Base-by-base conservation (phyloP, 495 filamentous ascomycete species). In the Aspergillus hancockii region DNA sequence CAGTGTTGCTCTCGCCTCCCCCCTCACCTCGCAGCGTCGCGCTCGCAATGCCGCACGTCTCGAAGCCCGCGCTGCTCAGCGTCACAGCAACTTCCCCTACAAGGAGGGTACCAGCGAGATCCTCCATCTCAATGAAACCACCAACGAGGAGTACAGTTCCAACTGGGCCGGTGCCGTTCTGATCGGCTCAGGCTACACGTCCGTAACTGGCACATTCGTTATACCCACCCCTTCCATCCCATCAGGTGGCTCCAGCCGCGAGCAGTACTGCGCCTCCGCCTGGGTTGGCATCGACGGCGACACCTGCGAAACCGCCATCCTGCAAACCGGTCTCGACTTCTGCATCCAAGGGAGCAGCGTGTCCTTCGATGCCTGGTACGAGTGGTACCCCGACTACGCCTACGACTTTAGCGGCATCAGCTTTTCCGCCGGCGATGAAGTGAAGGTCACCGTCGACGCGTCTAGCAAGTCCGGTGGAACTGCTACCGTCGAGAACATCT, bases 271-370 rank as follows among this genome's bases (percentile, higher is more conserved):
- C 18, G 79, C 81, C 25, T 79, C 81, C 13, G 82, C 81, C 30
- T 85, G 83, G 84, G 83, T 84, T 8, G 80, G 81, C 32, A 81
- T 85, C 58, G 81, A 85, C 61, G 83, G 81, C 5, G 77, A 79
- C 53, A 83, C 78, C 18, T 85, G 78, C 67, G 54, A 60, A 45
- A 76, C 68, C 13, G 79, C 81, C 8, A 83, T 85, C 51, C 69
- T 87, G 19, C 81, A 85, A 64, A 81, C 83, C 0, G 85, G 85
- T 38, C 64, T 85, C 30, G 83, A 86, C 65, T 82, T 85, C 61
- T 78, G 70, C 45, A 68, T 81, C 25, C 30, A 62, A 32, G 56
- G 52, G 12, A 57, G 63, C 56, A 23, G 63, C 1, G 73, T 73
- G 0, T 63, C 61, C 34, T 85, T 72, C 60, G 76, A 79, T 40